These are phyloP conservation scores for Lachnellula subtilissima DNA, from an alignment of 2,329 filamentous ascomycete genomes.

Conservation along the genomic window DNA sequence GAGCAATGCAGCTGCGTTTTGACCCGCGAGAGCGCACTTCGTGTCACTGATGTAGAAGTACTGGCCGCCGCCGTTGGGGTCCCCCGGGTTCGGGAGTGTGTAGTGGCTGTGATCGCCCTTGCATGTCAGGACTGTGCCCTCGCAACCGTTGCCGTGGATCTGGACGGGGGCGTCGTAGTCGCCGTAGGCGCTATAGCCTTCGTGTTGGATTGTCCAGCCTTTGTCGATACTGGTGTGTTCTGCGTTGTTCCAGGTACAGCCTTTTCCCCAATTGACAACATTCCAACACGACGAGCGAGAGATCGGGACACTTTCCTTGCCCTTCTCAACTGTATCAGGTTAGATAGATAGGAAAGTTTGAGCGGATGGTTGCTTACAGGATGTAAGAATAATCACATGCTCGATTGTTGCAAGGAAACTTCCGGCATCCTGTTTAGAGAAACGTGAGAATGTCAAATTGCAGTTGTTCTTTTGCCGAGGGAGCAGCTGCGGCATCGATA, in stretches of 20 bases:
- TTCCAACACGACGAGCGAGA: not conserved
- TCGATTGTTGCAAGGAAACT: not conserved
- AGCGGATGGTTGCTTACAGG: not conserved
- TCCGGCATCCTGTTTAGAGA: not conserved
- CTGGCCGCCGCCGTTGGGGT: not conserved
- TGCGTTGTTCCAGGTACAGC: not conserved
- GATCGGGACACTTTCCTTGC: not conserved
- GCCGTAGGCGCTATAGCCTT: not conserved
- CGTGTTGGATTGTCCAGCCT: not conserved
- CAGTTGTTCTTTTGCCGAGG: not conserved
- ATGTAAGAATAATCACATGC: not conserved
- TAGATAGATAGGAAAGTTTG: not conserved
- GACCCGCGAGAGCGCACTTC: not conserved
- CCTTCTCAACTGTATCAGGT: not conserved
- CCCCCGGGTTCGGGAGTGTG: not conserved
- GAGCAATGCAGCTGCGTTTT: not conserved
- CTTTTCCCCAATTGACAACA: not conserved
- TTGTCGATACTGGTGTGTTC: not conserved
- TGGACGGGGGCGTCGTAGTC: not conserved
- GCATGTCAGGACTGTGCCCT: not conserved
- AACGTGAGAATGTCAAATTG: not conserved
- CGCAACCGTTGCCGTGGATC: not conserved
- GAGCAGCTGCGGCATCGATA: not conserved
- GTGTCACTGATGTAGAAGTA: not conserved
- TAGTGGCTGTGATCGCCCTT: not conserved